Base-by-base conservation (phyloP, 192 early-diverging fungal genomes). In the Phlyctochytrium arcticum region DNA sequence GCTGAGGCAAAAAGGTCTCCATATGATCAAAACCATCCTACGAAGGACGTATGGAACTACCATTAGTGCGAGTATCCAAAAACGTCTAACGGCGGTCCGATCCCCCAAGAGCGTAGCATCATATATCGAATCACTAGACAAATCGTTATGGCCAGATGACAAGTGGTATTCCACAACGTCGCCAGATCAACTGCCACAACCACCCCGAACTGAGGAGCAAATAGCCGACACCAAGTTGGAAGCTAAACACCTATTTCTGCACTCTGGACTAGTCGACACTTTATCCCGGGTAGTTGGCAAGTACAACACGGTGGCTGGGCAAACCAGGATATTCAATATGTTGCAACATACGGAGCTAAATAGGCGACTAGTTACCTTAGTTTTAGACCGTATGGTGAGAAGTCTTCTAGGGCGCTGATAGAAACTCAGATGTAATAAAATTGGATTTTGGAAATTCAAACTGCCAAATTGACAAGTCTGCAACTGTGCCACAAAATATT, bases 1-100 rank as follows among this genome's bases (percentile, higher is more conserved):
- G 79, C 66, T 81, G 19, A 58, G 75, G 3, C 75, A 78, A 59
- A 67, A 74, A 63, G 69, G 70, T 6, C 50, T 81, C 1, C 75
- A 76, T 23, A 44, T 74, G 19, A 72, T 75, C 29, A 78, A 78
- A 35, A 65, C 64, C 2, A 61, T 81, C 10, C 48, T 81, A 33
- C 54, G 70, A 36, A 70, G 68, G 23, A 81, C 66, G 34, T 77
- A 75, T 55, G 69, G 70, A 3, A 46, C 21, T 19, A 67, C 54
- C 29, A 70, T 77, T 19, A 67, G 68, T 4, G 19, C 35, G 12
- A 7, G 44, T n/a, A 60, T 77, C 26, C 67, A 76, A 50, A 26
- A 5, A n/a, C 36, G 57, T 9, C 32, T 68, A 26, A 48, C 49
- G 10, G 65, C 56, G 1, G 59, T 39, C 17, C 48, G 42, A 6